A percentile compares a stretch with the other conserved stretches of the same genome.
Conservation (phyloP, 257 asterid species). For the Plectranthus barbatus region DNA sequence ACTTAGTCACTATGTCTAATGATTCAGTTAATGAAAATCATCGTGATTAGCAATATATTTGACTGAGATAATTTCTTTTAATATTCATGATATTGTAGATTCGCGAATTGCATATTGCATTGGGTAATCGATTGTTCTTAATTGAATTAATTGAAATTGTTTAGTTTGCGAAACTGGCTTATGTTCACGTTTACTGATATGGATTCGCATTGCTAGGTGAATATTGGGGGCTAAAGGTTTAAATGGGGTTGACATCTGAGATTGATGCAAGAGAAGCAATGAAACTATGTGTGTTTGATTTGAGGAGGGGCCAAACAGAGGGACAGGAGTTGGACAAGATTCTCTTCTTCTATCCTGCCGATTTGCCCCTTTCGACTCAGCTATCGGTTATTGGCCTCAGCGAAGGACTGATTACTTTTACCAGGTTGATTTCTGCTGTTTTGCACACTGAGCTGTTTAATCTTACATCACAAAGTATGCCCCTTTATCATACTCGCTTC, state of each 20-base stretch:
- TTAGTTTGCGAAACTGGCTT: background rate
- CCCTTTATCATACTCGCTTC: background rate
- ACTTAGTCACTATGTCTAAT: background rate
- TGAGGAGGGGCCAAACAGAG: conserved; percentile 94
- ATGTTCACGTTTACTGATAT: background rate
- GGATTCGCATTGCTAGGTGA: conserved; percentile 8
- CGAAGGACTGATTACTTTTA: conserved; percentile 40
- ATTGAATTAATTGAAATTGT: background rate
- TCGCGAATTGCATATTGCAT: background rate
- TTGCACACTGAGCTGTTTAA: background rate
- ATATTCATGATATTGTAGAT: background rate
- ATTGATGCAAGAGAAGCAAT: conserved; percentile 43
- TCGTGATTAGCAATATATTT: background rate
- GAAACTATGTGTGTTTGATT: conserved; percentile 83
- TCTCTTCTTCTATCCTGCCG: conserved; percentile 81
- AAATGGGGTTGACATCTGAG: conserved; percentile 64
- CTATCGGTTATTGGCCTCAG: conserved; percentile 86
- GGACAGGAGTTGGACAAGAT: conserved; percentile 97
- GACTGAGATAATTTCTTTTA: background rate
- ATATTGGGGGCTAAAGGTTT: conserved; percentile 1
- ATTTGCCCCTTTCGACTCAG: conserved; percentile 63
- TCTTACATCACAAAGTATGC: background rate
- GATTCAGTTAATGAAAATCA: background rate
- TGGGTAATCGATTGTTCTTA: background rate
- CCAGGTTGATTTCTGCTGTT: conserved; percentile 41